phyloP scores from a whole-genome alignment of 164 flowering plant genomes.

The Echeveria elegans region DNA sequence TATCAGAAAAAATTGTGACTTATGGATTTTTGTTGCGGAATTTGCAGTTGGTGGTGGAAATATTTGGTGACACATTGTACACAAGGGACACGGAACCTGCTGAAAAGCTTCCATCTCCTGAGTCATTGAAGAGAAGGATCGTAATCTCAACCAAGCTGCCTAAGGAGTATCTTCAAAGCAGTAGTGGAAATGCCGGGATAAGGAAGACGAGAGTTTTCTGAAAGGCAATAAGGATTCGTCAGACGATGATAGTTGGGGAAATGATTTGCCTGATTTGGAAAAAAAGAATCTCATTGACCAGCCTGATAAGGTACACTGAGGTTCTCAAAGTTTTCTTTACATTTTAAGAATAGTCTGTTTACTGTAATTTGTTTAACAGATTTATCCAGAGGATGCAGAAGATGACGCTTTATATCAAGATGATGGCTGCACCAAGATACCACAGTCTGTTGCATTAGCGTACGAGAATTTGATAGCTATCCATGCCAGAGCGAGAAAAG shows the following conservation, averaged over 20 bases:
- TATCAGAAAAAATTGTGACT: too few species aligned
- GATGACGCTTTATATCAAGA: neutral
- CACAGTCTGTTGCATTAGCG: neutral
- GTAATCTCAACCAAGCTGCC: slow-evolving; percentile 11
- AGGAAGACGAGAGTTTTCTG: neutral
- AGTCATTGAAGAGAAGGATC: slow-evolving; percentile 8
- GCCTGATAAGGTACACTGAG: neutral
- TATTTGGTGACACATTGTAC: slow-evolving; percentile 6
- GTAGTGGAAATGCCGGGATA: neutral
- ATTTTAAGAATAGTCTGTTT: neutral
- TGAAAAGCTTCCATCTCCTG: slow-evolving; percentile 10
- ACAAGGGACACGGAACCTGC: neutral
- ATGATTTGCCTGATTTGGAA: neutral
- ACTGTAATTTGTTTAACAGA: neutral
- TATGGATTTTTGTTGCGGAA: neutral
- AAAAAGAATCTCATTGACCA: neutral
- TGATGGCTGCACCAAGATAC: neutral
- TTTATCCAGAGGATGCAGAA: slow-evolving; percentile 4
- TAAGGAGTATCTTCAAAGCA: slow-evolving; percentile 6
- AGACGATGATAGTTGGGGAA: slow-evolving; percentile 5
- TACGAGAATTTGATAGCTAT: slow-evolving; percentile 9
- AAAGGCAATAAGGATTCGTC: neutral
- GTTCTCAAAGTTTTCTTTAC: neutral
- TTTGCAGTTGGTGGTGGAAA: slow-evolving; percentile 4
- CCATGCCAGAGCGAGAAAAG: slow-evolving; percentile 4